Evolutionary conservation across 2,329 filamentous ascomycete genomes (phyloP).

Genomic region (Colletotrichum siamense): DNA sequence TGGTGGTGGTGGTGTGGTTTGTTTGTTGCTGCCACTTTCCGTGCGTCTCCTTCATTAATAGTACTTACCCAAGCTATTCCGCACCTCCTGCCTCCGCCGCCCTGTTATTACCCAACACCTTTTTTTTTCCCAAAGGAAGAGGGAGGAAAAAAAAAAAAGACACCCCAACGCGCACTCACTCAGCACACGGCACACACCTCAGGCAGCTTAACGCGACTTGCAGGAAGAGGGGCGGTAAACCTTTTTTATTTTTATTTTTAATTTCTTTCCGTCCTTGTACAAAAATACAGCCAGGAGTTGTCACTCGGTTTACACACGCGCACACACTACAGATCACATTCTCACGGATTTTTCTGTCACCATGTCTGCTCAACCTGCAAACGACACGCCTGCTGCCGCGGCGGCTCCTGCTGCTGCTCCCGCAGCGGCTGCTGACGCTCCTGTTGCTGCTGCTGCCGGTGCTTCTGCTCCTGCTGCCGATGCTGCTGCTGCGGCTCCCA

Average conservation of each 20-base stretch:
- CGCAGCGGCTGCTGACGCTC: neutral
- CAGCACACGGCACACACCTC: neutral
- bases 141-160: neutral
- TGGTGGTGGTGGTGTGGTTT: neutral
- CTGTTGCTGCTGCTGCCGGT: conserved; percentile 19
- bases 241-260: neutral
- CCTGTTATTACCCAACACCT: neutral
- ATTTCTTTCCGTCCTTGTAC: neutral
- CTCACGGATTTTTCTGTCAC: neutral
- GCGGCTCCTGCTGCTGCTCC: conserved; percentile 4
- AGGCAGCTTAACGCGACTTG: neutral
- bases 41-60: neutral
- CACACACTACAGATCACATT: neutral
- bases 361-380: conserved; percentile 33
- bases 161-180: neutral
- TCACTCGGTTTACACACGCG: neutral
- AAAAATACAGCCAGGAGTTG: neutral
- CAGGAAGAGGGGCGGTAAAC: conserved; percentile 6
- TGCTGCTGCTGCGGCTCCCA: conserved; percentile 1
- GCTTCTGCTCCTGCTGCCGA: neutral
- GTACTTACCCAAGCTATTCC: neutral
- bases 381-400: conserved; percentile 20
- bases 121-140: neutral
- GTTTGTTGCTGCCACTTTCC: conserved; percentile 1
- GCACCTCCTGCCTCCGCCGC: neutral